Conservation (phyloP, 768 basidiomycete species). For the Gymnopilus dilepis region DNA sequence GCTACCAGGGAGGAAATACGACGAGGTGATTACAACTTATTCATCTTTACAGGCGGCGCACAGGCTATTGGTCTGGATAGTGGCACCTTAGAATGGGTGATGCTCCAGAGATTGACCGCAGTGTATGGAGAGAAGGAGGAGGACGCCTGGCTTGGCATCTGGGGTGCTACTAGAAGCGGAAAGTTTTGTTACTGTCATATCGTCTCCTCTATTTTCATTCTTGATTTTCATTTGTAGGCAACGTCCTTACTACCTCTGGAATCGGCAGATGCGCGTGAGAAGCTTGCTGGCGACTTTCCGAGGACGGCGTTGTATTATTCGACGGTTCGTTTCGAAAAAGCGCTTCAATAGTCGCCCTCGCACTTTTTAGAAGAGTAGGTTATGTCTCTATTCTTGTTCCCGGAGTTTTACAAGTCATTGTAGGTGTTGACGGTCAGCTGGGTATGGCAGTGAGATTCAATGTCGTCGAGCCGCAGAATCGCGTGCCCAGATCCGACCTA, state of each 20-base stretch:
- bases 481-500: too few relatives aligned
- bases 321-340: slow-evolving; percentile 53
- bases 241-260: slow-evolving; percentile 81
- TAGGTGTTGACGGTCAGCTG: too few relatives aligned
- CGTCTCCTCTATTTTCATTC: not conserved
- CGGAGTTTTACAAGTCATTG: too few relatives aligned
- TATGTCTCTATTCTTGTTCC: too few relatives aligned
- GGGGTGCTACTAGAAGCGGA: slow-evolving; percentile 63
- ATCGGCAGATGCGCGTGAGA: slow-evolving; percentile 51
- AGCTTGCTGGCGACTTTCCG: slow-evolving; percentile 72
- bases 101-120: slow-evolving; percentile 75
- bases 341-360: slow-evolving; percentile 72
- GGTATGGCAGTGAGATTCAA: too few relatives aligned
- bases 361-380: slow-evolving; percentile 69
- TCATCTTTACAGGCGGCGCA: slow-evolving; percentile 73
- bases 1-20: slow-evolving; percentile 59
- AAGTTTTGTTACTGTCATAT: slow-evolving; percentile 52
- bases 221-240: slow-evolving; percentile 55
- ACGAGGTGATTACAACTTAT: slow-evolving; percentile 72
- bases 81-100: slow-evolving; percentile 73
- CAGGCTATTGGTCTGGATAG: slow-evolving; percentile 71
- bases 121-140: slow-evolving; percentile 49
- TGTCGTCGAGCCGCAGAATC: too few relatives aligned
- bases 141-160: slow-evolving; percentile 72
- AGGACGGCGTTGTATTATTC: slow-evolving; percentile 80